A percentile compares a stretch with the other conserved stretches of the same genome.
Conservation (phyloP, 2,329 filamentous ascomycete species). For the Aspergillus viridinutans region DNA sequence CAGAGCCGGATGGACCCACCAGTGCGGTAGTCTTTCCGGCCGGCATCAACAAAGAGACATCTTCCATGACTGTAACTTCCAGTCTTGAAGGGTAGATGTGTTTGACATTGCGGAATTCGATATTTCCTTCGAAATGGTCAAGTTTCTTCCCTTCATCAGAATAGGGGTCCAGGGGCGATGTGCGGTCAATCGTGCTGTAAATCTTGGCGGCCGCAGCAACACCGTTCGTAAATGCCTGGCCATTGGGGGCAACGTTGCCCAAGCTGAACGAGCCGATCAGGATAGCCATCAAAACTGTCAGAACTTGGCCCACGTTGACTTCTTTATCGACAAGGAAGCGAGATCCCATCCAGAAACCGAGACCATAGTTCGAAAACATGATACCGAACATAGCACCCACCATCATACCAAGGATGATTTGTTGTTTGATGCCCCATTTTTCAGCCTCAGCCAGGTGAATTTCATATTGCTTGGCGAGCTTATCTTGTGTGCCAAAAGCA, state of each 20-base stretch:
- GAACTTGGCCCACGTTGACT: constrained; percentile 63
- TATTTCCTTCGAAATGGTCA: constrained; percentile 67
- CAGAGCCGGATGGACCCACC: constrained; percentile 89
- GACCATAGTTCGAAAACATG: constrained; percentile 79
- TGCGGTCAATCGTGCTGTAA: constrained; percentile 85
- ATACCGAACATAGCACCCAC: constrained; percentile 78
- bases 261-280: constrained; percentile 92
- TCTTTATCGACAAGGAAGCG: constrained; percentile 65
- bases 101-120: constrained; percentile 77
- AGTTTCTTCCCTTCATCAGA: constrained; percentile 68
- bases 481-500: constrained; percentile 89
- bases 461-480: constrained; percentile 84
- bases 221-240: constrained; percentile 79
- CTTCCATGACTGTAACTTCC: constrained; percentile 83
- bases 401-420: constrained; percentile 70
- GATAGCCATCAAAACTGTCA: constrained; percentile 84
- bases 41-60: constrained; percentile 73
- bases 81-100: constrained; percentile 94
- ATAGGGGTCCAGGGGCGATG: constrained; percentile 76
- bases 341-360: constrained; percentile 86
- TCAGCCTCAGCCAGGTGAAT: constrained; percentile 68
- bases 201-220: constrained; percentile 87
- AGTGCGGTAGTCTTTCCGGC: constrained; percentile 90
- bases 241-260: constrained; percentile 79
- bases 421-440: constrained; percentile 70